These are phyloP conservation scores for Lactifluus hygrophoroides DNA, from an alignment of 768 basidiomycete species.

Conservation along the genomic window DNA sequence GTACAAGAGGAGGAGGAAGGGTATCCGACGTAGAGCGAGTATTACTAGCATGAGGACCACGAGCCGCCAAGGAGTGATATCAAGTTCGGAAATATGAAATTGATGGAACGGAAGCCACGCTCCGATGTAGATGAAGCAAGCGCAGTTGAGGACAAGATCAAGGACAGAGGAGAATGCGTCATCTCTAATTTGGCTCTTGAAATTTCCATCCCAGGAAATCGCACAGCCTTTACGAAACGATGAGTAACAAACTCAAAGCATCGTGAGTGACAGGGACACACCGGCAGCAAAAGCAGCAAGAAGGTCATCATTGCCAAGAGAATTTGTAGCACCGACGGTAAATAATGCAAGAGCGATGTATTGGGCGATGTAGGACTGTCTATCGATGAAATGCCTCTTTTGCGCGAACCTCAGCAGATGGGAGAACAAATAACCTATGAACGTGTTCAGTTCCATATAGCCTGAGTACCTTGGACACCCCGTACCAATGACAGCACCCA, in stretches of 20 bases:
- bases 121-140: constrained; percentile 77
- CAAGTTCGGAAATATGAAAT: constrained; percentile 49
- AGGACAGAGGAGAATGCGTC: constrained; percentile 87
- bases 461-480: not conserved
- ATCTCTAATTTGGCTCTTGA: constrained; percentile 71
- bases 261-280: constrained; percentile 23
- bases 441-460: not conserved
- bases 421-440: constrained; percentile 55
- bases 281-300: constrained; percentile 84
- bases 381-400: constrained; percentile 54
- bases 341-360: constrained; percentile 67
- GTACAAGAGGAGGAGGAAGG: constrained; percentile 67
- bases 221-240: constrained; percentile 54
- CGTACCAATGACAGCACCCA: constrained; percentile 52
- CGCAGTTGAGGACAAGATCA: constrained; percentile 77
- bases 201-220: constrained; percentile 87
- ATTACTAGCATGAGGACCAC: constrained; percentile 58
- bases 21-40: constrained; percentile 71
- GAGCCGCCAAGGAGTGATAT: constrained; percentile 64
- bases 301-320: constrained; percentile 81
- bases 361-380: constrained; percentile 84
- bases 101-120: constrained; percentile 71
- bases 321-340: constrained; percentile 65
- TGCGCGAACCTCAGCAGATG: constrained; percentile 67
- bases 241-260: not conserved